phyloP scores from a whole-genome alignment of 225 moss, liverwort and hornwort genomes.

The Bryum argenteum region DNA sequence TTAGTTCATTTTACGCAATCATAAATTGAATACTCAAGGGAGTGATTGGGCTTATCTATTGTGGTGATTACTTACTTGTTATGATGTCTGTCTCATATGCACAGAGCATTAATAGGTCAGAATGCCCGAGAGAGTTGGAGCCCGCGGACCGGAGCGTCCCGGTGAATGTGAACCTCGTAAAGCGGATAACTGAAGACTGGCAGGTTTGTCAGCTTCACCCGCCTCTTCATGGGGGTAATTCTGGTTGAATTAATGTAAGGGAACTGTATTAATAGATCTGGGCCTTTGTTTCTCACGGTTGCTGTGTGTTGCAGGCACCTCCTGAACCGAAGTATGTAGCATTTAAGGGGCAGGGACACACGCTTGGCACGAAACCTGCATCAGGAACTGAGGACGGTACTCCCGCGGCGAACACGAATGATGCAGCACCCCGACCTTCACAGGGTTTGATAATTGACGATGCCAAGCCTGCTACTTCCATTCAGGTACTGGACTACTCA shows the following conservation, averaged over 20 bases:
- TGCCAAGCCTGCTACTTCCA: conserved; percentile 72
- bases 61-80: neutral
- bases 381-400: conserved; percentile 19
- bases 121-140: conserved; percentile 85
- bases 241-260: neutral
- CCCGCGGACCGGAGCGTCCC: conserved; percentile 72
- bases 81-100: conserved; percentile 17
- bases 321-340: conserved; percentile 78
- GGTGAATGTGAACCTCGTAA: conserved; percentile 84
- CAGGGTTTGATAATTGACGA: conserved; percentile 84
- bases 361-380: conserved; percentile 61
- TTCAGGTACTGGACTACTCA: conserved; percentile 40
- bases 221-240: neutral
- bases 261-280: neutral
- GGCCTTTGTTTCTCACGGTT: neutral
- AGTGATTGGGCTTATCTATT: neutral
- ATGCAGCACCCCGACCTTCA: conserved; percentile 35
- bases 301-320: conserved; percentile 63
- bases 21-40: conserved; percentile 8
- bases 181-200: conserved; percentile 74
- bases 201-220: conserved; percentile 44
- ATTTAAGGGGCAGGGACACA: conserved; percentile 81
- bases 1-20: neutral
- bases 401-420: conserved; percentile 26
- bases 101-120: conserved; percentile 91